Conservation (phyloP, 805 yeast species). For the Lachancea mirantina region DNA sequence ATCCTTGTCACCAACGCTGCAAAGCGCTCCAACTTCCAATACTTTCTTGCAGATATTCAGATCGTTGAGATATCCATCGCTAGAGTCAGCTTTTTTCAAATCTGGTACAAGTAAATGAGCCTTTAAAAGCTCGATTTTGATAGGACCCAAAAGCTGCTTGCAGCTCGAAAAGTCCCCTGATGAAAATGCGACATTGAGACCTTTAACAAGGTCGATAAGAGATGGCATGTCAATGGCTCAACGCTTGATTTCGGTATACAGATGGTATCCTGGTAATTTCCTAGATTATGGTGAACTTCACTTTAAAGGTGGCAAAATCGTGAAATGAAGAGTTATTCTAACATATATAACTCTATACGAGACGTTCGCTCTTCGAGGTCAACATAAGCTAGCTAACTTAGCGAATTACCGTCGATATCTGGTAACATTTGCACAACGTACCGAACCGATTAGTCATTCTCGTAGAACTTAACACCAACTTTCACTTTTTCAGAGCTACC, state of each 20-base stretch:
- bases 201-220: conserved; percentile 60
- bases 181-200: conserved; percentile 59
- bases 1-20: conserved; percentile 58
- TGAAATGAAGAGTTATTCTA: too few relatives aligned
- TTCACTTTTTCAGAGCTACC: conserved; percentile 45
- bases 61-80: conserved; percentile 45
- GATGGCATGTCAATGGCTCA: conserved; percentile 33
- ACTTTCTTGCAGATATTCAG: conserved; percentile 72
- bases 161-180: conserved; percentile 56
- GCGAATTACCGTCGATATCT: too few relatives aligned
- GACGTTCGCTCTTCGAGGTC: too few relatives aligned
- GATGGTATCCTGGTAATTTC: too few relatives aligned
- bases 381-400: too few relatives aligned
- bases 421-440: too few relatives aligned
- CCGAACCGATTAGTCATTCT: conserved; percentile 1
- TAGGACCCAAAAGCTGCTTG: conserved; percentile 52
- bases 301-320: too few relatives aligned
- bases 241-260: too few relatives aligned
- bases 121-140: conserved; percentile 74
- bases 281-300: too few relatives aligned
- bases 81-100: conserved; percentile 32
- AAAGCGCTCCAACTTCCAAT: conserved; percentile 81
- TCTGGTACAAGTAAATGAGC: conserved; percentile 70
- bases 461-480: conserved; percentile 41
- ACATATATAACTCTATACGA: too few relatives aligned